These are phyloP conservation scores for Pyrenophora graminea DNA, from an alignment of 2,329 filamentous ascomycete genomes.

Conservation along the genomic window DNA sequence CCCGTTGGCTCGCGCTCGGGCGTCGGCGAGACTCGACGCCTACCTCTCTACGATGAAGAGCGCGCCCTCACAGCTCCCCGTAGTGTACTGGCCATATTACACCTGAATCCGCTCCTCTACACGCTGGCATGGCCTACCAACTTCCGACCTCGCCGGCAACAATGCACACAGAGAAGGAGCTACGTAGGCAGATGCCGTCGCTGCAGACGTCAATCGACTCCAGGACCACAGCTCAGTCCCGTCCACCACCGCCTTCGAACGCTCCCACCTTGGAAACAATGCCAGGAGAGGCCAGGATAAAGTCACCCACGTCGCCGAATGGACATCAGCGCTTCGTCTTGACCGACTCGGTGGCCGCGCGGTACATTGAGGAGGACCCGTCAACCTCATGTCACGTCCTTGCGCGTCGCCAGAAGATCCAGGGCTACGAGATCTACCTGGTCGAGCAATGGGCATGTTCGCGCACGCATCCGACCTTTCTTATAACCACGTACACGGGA, in stretches of 20 bases:
- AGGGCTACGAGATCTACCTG: conserved; percentile 89
- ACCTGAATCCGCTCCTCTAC: background rate
- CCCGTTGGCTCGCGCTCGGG: conserved; percentile 19
- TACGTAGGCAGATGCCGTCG: conserved; percentile 32
- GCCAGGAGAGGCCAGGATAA: conserved; percentile 14
- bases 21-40: conserved; percentile 25
- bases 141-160: conserved; percentile 23
- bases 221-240: conserved; percentile 21
- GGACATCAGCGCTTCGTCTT: conserved; percentile 64
- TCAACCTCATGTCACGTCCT: conserved; percentile 67
- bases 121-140: conserved; percentile 25
- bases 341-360: conserved; percentile 68
- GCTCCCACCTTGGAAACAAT: conserved; percentile 19
- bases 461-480: conserved; percentile 82
- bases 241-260: conserved; percentile 14
- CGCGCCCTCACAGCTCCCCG: conserved; percentile 10
- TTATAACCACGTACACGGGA: conserved; percentile 92
- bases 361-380: conserved; percentile 80
- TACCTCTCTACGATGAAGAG: conserved; percentile 28
- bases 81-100: conserved; percentile 6
- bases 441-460: conserved; percentile 99
- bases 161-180: conserved; percentile 33
- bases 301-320: conserved; percentile 32
- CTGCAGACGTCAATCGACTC: conserved; percentile 26
- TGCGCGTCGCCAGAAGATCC: conserved; percentile 69